phyloP scores from a whole-genome alignment of 2,329 filamentous ascomycete genomes.

The Stachybotrys elegans region DNA sequence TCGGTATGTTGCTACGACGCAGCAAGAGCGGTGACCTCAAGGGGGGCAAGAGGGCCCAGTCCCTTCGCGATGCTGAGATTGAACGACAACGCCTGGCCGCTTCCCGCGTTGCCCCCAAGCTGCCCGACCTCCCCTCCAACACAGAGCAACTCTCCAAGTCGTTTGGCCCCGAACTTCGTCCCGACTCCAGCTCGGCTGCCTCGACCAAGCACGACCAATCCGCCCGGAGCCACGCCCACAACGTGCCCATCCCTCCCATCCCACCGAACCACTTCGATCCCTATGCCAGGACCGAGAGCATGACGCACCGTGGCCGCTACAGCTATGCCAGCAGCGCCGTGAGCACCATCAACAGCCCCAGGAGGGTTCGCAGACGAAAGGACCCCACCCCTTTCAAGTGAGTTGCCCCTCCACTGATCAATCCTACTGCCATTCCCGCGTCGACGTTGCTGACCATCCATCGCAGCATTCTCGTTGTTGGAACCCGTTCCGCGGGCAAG shows the following conservation, averaged over 20 bases:
- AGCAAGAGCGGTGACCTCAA: constrained; percentile 64
- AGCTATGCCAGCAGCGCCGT: constrained; percentile 92
- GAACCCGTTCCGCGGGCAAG: constrained; percentile 83
- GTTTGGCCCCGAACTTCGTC: constrained; percentile 49
- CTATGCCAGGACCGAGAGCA: constrained; percentile 83
- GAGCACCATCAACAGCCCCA: constrained; percentile 88
- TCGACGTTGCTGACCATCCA: constrained; percentile 7
- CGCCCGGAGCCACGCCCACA: constrained; percentile 35
- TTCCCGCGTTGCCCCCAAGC: constrained; percentile 41
- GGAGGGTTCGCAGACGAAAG: constrained; percentile 87
- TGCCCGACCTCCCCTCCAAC: constrained; percentile 47
- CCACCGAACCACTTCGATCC: constrained; percentile 65
- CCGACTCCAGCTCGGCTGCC: constrained; percentile 57
- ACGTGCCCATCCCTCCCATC: constrained; percentile 51
- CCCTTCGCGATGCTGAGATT: constrained; percentile 44
- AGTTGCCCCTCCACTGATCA: constrained; percentile 34
- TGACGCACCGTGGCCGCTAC: constrained; percentile 93
- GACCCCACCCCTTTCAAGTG: constrained; percentile 98
- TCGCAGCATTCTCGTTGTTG: constrained; percentile 79
- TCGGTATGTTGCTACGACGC: constrained; percentile 60
- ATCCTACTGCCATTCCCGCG: background rate
- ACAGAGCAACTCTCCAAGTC: constrained; percentile 40
- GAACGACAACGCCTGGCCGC: constrained; percentile 45
- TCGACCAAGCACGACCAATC: constrained; percentile 34
- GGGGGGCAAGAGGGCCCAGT: constrained; percentile 54